Conservation (phyloP, 169 alveolate species). For the Plasmodium adleri region DNA sequence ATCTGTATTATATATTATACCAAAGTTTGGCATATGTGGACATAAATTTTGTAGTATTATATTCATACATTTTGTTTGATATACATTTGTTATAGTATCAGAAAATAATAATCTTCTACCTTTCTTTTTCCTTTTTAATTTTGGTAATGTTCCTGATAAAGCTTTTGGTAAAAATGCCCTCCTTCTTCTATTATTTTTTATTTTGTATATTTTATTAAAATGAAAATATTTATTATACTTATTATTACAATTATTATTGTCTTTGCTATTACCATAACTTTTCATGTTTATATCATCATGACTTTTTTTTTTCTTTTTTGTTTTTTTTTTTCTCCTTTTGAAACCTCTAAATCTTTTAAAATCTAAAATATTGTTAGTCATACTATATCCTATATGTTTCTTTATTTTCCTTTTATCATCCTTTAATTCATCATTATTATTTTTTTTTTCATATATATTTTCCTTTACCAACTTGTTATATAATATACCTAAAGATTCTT, state of each 20-base stretch:
- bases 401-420: conserved; percentile 26
- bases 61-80: conserved; percentile 78
- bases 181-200: conserved; percentile 6
- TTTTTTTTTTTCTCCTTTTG: conserved; percentile 8
- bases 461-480: no score
- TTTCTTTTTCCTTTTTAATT: conserved; percentile 57
- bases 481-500: neutral
- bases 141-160: conserved; percentile 61
- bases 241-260: neutral
- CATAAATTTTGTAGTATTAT: conserved; percentile 81
- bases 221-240: neutral
- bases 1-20: conserved; percentile 83
- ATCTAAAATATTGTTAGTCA: conserved; percentile 23
- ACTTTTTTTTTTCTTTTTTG: conserved; percentile 30
- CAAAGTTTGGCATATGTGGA: conserved; percentile 88
- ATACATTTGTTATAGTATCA: conserved; percentile 68
- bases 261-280: neutral
- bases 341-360: conserved; percentile 20
- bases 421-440: neutral
- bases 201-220: no score
- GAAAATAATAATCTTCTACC: conserved; percentile 37
- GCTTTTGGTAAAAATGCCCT: conserved; percentile 49
- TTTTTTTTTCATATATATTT: no score
- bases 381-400: conserved; percentile 30
- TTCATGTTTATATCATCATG: no score